phyloP scores from a whole-genome alignment of 2,329 filamentous ascomycete species.

The Calonectria pseudoturangicola region DNA sequence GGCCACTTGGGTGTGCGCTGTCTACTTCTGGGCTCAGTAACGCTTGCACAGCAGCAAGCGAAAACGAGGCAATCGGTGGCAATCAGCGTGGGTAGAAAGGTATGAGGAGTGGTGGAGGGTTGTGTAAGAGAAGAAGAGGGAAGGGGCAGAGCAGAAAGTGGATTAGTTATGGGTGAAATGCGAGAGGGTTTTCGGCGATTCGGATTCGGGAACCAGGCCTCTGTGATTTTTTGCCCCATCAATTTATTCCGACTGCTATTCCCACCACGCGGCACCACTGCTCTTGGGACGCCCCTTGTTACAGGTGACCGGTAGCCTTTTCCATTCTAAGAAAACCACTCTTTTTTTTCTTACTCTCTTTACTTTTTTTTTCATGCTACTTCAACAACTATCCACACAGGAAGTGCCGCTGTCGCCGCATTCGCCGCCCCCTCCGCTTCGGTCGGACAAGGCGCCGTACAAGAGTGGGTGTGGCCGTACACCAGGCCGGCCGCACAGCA shows the following conservation, averaged over 20 bases:
- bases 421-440: constrained; percentile 36
- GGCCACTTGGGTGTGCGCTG: not conserved
- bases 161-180: constrained; percentile 21
- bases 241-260: constrained; percentile 34
- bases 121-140: constrained; percentile 41
- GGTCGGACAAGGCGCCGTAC: constrained; percentile 27
- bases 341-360: not conserved
- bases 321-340: constrained; percentile 27
- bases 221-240: constrained; percentile 47
- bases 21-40: constrained; percentile 16
- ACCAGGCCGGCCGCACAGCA: constrained; percentile 16
- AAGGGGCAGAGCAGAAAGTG: constrained; percentile 36
- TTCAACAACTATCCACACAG: not conserved
- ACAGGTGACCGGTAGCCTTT: constrained; percentile 14
- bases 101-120: constrained; percentile 23
- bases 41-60: constrained; percentile 29
- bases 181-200: constrained; percentile 44
- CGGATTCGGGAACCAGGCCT: constrained; percentile 46
- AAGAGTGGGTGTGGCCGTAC: constrained; percentile 33
- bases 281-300: constrained; percentile 18
- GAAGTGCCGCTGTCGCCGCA: constrained; percentile 30
- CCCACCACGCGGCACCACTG: constrained; percentile 13
- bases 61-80: constrained; percentile 32
- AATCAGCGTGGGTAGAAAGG: not conserved
- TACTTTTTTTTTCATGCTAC: constrained; percentile 17